Evolutionary conservation across 441 rosid species (phyloP).

Genomic region (Bocquillonia castaneifolia): DNA sequence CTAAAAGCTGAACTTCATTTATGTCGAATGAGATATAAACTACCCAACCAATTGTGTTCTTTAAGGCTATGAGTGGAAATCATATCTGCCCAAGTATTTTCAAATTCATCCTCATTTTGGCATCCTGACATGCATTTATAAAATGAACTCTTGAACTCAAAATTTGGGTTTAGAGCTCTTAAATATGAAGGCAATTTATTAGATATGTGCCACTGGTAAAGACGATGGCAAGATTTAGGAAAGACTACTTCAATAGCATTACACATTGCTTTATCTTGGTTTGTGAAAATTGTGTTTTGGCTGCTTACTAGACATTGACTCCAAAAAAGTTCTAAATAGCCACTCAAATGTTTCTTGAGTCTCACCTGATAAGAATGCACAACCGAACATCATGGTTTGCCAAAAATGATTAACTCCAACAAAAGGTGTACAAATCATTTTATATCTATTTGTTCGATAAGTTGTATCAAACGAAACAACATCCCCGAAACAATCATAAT

Average conservation of each 20-base stretch:
- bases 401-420: background rate
- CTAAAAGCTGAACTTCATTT: background rate
- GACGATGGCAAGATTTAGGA: background rate
- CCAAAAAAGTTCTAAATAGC: background rate
- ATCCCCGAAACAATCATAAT: slow-evolving; percentile 12
- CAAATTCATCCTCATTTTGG: background rate
- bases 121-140: background rate
- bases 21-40: background rate
- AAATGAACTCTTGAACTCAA: background rate
- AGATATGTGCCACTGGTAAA: background rate
- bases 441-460: slow-evolving; percentile 6
- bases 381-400: background rate
- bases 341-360: background rate
- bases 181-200: background rate
- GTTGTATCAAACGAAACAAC: slow-evolving; percentile 8
- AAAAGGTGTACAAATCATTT: background rate
- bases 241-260: background rate
- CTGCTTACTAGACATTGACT: background rate
- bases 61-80: background rate
- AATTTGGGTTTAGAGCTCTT: background rate
- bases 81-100: background rate
- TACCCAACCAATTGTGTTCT: background rate
- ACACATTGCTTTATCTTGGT: background rate
- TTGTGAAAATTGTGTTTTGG: background rate
- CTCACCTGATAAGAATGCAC: background rate